These are phyloP conservation scores for Raffaelea deltoideospora DNA, from an alignment of 2,329 filamentous ascomycete species.

Conservation along the genomic window DNA sequence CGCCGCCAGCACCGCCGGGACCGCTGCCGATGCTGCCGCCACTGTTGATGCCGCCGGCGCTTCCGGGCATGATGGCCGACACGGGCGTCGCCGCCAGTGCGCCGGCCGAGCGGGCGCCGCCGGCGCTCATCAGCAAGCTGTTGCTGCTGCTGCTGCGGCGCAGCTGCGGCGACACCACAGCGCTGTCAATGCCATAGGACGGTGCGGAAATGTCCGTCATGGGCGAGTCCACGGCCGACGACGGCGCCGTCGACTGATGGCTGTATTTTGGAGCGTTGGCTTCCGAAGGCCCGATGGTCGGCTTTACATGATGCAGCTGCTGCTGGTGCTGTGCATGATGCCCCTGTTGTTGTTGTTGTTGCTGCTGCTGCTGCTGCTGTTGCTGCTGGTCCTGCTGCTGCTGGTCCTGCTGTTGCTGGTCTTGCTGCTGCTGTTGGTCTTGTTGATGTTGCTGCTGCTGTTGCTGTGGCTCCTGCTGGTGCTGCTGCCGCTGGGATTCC, in stretches of 20 bases:
- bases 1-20: no score
- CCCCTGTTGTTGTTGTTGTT: conserved; percentile 22
- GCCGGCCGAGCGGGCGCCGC: conserved; percentile 13
- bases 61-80: no score
- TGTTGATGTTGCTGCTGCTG: conserved; percentile 43
- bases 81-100: conserved; percentile 5
- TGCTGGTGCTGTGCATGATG: conserved; percentile 28
- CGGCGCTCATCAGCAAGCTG: conserved; percentile 22
- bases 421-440: conserved; percentile 23
- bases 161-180: conserved; percentile 26
- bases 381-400: conserved; percentile 25
- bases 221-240: conserved; percentile 37
- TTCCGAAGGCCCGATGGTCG: neutral
- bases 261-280: conserved; percentile 3
- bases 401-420: conserved; percentile 22
- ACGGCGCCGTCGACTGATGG: conserved; percentile 30
- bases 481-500: conserved; percentile 20
- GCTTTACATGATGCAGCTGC: conserved; percentile 19
- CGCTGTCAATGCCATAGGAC: conserved; percentile 23
- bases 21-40: conserved; percentile 4
- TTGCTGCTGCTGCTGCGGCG: conserved; percentile 36
- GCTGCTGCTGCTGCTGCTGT: conserved; percentile 18
- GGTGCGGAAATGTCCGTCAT: conserved; percentile 26
- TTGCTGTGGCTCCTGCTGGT: conserved; percentile 28
- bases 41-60: conserved; percentile 4